phyloP scores from a whole-genome alignment of 352 stramenopile species.

The Globisporangium barbulae region DNA sequence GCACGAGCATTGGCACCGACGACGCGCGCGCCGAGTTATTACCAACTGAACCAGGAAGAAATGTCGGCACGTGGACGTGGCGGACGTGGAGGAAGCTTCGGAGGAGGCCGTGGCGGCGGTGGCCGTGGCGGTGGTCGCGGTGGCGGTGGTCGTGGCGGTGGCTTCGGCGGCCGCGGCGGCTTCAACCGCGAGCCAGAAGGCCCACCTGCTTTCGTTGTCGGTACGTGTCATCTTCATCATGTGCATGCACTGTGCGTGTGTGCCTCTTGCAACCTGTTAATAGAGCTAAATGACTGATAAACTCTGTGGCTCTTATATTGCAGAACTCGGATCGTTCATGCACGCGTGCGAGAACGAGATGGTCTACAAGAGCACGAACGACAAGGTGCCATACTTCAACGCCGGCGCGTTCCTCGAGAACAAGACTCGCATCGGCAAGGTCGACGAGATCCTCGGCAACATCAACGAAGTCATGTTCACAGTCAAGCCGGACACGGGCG shows the following conservation, averaged over 20 bases:
- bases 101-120: slow-evolving; percentile 48
- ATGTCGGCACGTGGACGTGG: slow-evolving; percentile 70
- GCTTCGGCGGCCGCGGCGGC: slow-evolving; percentile 34
- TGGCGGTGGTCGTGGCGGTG: slow-evolving; percentile 34
- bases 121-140: slow-evolving; percentile 31
- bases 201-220: slow-evolving; percentile 66
- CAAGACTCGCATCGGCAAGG: slow-evolving; percentile 98
- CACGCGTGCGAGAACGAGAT: slow-evolving; percentile 98
- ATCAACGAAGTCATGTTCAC: slow-evolving; percentile 97
- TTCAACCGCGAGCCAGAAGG: slow-evolving; percentile 61
- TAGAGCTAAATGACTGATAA: not conserved
- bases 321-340: slow-evolving; percentile 95
- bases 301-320: slow-evolving; percentile 6
- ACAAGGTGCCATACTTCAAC: slow-evolving; percentile 99
- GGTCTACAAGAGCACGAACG: slow-evolving; percentile 96
- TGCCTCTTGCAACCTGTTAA: not conserved
- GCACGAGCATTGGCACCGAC: slow-evolving; percentile 1
- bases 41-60: slow-evolving; percentile 12
- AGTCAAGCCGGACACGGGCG: slow-evolving; percentile 94
- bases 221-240: slow-evolving; percentile 24
- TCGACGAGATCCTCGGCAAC: slow-evolving; percentile 98
- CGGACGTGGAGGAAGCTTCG: slow-evolving; percentile 36
- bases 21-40: slow-evolving; percentile 7
- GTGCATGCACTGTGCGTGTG: not conserved
- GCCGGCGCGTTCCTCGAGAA: slow-evolving; percentile 97